Conservation (phyloP, 768 basidiomycete genomes). For the Boletus speciosus region DNA sequence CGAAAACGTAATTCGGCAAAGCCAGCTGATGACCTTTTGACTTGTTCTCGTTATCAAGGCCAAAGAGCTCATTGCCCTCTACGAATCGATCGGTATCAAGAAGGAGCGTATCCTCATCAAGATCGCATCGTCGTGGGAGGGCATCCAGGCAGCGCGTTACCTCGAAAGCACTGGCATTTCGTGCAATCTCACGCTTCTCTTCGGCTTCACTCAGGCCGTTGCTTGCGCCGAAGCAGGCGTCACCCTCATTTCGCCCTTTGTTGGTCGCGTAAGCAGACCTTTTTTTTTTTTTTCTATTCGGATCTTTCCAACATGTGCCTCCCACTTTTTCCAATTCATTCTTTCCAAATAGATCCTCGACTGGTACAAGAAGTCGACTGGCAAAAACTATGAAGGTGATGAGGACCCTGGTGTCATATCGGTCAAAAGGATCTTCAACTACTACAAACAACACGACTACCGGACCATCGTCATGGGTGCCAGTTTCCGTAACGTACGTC, state of each 20-base stretch:
- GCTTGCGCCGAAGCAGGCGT: slow-evolving; percentile 98
- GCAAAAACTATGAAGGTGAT: slow-evolving; percentile 85
- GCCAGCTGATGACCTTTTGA: slow-evolving; percentile 1
- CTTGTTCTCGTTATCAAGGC: slow-evolving; percentile 42
- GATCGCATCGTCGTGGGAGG: slow-evolving; percentile 99
- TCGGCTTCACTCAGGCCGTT: slow-evolving; percentile 98
- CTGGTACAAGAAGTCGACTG: slow-evolving; percentile 95
- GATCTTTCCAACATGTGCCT: slow-evolving; percentile 12
- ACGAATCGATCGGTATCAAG: slow-evolving; percentile 89
- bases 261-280: slow-evolving; percentile 74
- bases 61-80: slow-evolving; percentile 87
- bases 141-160: slow-evolving; percentile 97
- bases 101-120: slow-evolving; percentile 98
- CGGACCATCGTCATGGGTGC: slow-evolving; percentile 99
- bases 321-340: slow-evolving; percentile 6
- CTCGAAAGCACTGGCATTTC: slow-evolving; percentile 92
- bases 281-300: slow-evolving; percentile 12
- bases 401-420: slow-evolving; percentile 95
- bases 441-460: slow-evolving; percentile 98
- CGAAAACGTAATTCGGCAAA: slow-evolving; percentile 23
- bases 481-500: slow-evolving; percentile 93
- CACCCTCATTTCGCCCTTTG: slow-evolving; percentile 98
- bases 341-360: slow-evolving; percentile 75
- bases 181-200: slow-evolving; percentile 98
- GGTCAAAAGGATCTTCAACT: slow-evolving; percentile 97